Evolutionary conservation across 208 protist species (phyloP).

Genomic region (Leptomonas seymouri): DNA sequence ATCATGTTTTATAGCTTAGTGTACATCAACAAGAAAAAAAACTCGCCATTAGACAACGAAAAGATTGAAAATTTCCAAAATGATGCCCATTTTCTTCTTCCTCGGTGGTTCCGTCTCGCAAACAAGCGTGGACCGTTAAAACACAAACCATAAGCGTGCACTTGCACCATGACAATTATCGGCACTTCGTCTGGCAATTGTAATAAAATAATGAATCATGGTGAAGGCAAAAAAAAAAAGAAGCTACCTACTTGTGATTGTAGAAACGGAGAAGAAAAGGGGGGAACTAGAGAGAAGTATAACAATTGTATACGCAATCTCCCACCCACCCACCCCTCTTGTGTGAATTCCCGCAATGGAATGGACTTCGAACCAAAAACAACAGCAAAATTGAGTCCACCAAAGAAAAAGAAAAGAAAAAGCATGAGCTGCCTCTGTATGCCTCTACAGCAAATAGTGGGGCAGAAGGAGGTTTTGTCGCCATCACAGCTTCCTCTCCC

Average conservation of each 20-base stretch:
- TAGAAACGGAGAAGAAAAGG: no score
- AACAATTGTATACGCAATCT: not conserved
- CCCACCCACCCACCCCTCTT: no score
- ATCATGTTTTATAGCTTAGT: no score
- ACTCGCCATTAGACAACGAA: no score
- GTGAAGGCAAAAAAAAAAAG: not conserved
- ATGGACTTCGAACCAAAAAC: not conserved
- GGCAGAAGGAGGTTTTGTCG: no score
- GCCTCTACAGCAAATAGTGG: no score
- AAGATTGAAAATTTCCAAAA: no score
- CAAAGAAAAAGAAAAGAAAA: not conserved
- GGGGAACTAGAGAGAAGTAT: constrained; percentile 1
- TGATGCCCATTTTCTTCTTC: not conserved
- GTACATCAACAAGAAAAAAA: no score
- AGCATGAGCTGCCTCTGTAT: no score
- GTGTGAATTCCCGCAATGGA: not conserved
- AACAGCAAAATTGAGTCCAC: no score
- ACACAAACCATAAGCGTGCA: not conserved
- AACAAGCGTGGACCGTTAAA: not conserved
- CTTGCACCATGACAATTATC: not conserved
- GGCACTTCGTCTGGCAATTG: not conserved
- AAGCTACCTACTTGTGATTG: not conserved
- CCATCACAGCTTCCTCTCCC: no score
- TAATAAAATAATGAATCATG: not conserved
- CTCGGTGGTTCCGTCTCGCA: not conserved